These are phyloP conservation scores for Tetrapyrgos nigripes DNA, from an alignment of 1,284 basidiomycete species.

Conservation along the genomic window DNA sequence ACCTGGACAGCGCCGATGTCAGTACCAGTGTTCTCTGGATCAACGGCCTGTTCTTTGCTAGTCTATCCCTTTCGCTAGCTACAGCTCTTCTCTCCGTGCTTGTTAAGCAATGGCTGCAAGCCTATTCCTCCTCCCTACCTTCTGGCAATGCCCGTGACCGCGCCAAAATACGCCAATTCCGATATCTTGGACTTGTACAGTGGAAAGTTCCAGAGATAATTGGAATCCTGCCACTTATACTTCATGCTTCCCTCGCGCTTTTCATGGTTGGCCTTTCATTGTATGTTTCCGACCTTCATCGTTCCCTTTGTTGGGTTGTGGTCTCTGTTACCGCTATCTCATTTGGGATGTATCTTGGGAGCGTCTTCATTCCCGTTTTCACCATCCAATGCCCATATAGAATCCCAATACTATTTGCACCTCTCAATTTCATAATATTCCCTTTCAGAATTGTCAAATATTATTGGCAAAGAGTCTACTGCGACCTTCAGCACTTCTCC, in stretches of 20 bases:
- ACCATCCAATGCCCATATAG: neutral
- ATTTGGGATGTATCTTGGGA: no score
- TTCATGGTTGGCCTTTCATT: slow-evolving; percentile 40
- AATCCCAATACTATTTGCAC: no score
- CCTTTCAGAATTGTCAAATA: neutral
- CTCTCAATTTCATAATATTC: neutral
- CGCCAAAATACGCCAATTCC: slow-evolving; percentile 43
- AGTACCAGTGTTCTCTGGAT: no score
- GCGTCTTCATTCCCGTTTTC: neutral
- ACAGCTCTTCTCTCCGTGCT: no score
- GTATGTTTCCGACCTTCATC: neutral
- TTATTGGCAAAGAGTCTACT: neutral
- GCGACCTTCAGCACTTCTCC: no score
- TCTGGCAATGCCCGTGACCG: slow-evolving; percentile 41
- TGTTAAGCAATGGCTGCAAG: slow-evolving; percentile 52
- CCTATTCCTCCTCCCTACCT: slow-evolving; percentile 35
- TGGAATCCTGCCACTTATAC: no score
- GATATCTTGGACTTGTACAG: no score
- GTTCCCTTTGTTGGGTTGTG: neutral
- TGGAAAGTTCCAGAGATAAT: no score
- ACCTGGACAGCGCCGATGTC: no score
- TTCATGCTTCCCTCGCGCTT: no score
- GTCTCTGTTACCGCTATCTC: neutral
- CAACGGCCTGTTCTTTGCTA: no score
- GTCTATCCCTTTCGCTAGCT: no score